Evolutionary conservation across 148 eudicot species (phyloP), one percentile per base, ranked within the genome.

Genomic region (Diospyros lotus): DNA sequence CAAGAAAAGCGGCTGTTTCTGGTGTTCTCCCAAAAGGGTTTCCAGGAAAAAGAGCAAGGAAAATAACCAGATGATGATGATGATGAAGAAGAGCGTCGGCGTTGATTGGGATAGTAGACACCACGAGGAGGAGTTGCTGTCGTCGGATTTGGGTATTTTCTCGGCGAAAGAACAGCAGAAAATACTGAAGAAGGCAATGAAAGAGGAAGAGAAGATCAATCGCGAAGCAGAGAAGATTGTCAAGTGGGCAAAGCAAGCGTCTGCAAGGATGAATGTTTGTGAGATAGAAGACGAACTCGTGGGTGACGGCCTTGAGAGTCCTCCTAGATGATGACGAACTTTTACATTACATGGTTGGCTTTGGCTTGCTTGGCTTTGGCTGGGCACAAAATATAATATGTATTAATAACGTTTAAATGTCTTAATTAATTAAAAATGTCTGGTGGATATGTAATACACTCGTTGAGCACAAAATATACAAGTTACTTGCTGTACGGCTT

Each of bases 151-250:
- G 79, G 81, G 79, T 54, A 73, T 82, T 5, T 80, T 91, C 80
- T 87, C 92, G 1, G 28, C 73, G 15, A 85, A 89, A 72, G 84
- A 76, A 72, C 93, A 92, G 82, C 77, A 79, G 74, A 90, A 82
- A 71, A 64, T 89, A 71, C 46, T 88, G 78, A 90, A 90, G 76
- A 87, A 77, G 58, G 89, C 93, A 53, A 83, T 85, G 78, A 82
- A 77, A 74, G 96, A 89, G 77, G 95, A 92, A 79, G 87, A 89
- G 82, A 89, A 77, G 85, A 86, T 94, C 56, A 84, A 68, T 51
- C 86, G 86, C 14, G 98, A 94, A 73, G 97, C 98, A 42, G 97
- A 87, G 81, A 90, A 90, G 79, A 90, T 90, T 73, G 97, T 90
- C 12, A 85, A 89, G 65, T 90, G 87, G 92, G 98, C 92, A 48